These are phyloP conservation scores for Aspergillus persii DNA, from an alignment of 2,329 filamentous ascomycete species.

Conservation along the genomic window DNA sequence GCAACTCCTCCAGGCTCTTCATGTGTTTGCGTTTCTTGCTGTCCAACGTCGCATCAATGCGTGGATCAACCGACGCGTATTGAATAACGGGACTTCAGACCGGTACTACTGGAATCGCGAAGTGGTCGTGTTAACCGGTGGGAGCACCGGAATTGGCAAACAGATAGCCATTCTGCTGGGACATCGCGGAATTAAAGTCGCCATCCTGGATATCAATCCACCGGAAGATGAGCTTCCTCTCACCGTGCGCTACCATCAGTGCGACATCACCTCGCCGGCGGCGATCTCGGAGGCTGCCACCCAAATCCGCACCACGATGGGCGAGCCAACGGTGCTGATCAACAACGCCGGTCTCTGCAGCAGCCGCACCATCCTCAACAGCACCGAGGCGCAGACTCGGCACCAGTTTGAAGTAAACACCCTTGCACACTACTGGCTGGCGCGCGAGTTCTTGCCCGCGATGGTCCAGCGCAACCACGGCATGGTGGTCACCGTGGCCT, in stretches of 20 bases:
- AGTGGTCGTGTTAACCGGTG: conserved; percentile 72
- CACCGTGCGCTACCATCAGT: conserved; percentile 65
- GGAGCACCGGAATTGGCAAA: conserved; percentile 70
- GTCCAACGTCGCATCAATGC: conserved; percentile 49
- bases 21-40: conserved; percentile 54
- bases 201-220: conserved; percentile 59
- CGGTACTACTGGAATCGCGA: conserved; percentile 60
- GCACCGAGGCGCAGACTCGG: conserved; percentile 57
- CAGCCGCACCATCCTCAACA: conserved; percentile 60
- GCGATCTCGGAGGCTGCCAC: conserved; percentile 54
- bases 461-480: conserved; percentile 67
- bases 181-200: conserved; percentile 63
- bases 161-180: conserved; percentile 65
- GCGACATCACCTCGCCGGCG: conserved; percentile 63
- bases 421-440: conserved; percentile 65
- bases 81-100: conserved; percentile 45
- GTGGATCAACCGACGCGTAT: conserved; percentile 51
- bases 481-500: conserved; percentile 69
- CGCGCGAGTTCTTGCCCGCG: conserved; percentile 64
- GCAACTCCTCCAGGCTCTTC: conserved; percentile 52
- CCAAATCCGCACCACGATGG: conserved; percentile 55
- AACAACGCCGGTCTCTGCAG: conserved; percentile 40
- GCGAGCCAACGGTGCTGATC: conserved; percentile 64
- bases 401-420: conserved; percentile 70
- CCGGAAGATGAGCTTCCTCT: conserved; percentile 30